Base-by-base conservation (phyloP, 2,329 filamentous ascomycete species). In the Fusarium decemcellulare region DNA sequence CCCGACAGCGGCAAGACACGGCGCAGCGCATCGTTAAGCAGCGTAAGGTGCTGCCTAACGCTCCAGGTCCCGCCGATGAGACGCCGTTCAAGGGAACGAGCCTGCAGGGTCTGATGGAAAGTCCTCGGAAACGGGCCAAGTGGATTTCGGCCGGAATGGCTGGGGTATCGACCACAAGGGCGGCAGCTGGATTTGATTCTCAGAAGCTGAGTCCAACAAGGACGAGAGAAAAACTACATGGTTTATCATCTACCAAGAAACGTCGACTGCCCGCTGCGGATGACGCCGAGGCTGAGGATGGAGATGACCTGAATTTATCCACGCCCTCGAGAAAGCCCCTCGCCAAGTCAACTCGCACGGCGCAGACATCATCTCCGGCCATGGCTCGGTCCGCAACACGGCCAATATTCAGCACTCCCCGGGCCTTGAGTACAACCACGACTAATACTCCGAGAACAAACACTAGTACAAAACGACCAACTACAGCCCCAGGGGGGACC, bases 81-180 rank as follows among this genome's bases (percentile, higher is more conserved):
- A 55, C 63, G 51, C 70, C 76, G 1, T 78, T 74, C 71, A 71
- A 72, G 18, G 77, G 77, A 1, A 77, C 77, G 2, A 79, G 80
- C 6, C 68, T 86, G 30, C 73, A 79, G 57, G 81, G 83, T 2
- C 73, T 86, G 43, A 81, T 86, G 79, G 80, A 85, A 56, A 81
- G 78, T 14, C 81, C 80, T 27, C 74, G 76, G 53, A 79, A 78
- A 63, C 74, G 79, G 51, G 63, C 67, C 29, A 74, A 71, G 59
- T 68, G 71, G 53, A 75, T 79, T 48, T 70, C 74, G 6, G 72
- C 63, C 42, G 61, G 64, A 8, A 61, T 71, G 8, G 63, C 70
- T n/a, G 65, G 66, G 18, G 59, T 66, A 1, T 64, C 72, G 4
- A 66, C 66, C 27, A 77, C 72, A 2, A 72, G 74, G 46, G 75